Evolutionary conservation across 805 yeast genomes (phyloP), one percentile per base, ranked within the genome.

Genomic region (Wickerhamiella shivajii): DNA sequence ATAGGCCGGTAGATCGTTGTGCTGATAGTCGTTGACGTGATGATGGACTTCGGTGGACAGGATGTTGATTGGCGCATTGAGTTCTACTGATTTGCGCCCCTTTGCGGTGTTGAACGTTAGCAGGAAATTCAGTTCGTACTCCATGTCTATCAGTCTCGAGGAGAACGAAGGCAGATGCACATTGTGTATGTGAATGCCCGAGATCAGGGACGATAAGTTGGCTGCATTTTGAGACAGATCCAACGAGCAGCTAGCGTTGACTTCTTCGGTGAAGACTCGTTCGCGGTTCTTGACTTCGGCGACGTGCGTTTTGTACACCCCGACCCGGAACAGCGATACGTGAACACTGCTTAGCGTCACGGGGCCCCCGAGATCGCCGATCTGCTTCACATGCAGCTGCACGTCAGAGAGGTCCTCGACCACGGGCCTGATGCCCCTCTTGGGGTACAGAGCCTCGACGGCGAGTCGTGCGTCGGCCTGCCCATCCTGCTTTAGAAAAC

Each of bases 281-380:
- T 31, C 34, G 6, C 20, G 29, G 6, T 29, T 31, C 13, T 31
- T 31, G 7, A 29, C 34, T 20, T 31, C 34, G 10, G 34, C 29
- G 4, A 31, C 29, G 21, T 31, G 29, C 6, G 34, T 31, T 31
- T 31, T 31, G 29, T 24, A 31, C 10, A 31, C 23, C 3, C 34
- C 34, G 9, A 11, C 20, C n/a, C 34, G 18, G 9, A 24, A 24
- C n/a, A 31, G 18, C 11, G 19, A 31, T 4, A 31, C n/a, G 4
- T 29, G 20, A 14, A 31, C 16, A 4, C 28, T n/a, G 8, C 29
- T 31, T 10, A 31, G 15, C 13, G 19, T 25, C 11, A 31, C 22
- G 3, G 29, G 34, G 15, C 21, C 23, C 5, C 18, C 15, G 6
- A 19, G 11, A 8, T 13, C 17, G 2, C 34, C 34, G 5, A 18